phyloP scores from a whole-genome alignment of 1,284 basidiomycete genomes.

The Fomitopsis palustris region DNA sequence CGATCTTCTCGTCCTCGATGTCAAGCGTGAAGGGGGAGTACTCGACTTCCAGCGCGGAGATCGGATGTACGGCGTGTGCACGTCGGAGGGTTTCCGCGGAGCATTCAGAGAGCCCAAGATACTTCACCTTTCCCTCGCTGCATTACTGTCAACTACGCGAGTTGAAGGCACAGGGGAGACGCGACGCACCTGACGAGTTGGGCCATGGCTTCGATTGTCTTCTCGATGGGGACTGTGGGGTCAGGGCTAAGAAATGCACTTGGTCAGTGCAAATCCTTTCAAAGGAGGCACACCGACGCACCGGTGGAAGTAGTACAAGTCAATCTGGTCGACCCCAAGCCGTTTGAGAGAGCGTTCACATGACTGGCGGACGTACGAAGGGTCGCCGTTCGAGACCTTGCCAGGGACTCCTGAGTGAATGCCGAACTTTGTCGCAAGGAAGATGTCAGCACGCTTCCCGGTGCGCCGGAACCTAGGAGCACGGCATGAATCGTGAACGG shows the following conservation, averaged over 20 bases:
- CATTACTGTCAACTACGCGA: no score
- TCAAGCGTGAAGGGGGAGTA: constrained; percentile 58
- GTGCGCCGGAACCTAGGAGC: constrained; percentile 28
- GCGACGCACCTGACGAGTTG: constrained; percentile 47
- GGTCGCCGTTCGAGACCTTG: constrained; percentile 25
- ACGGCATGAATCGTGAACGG: background rate
- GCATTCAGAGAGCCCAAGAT: constrained; percentile 46
- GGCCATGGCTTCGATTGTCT: constrained; percentile 42
- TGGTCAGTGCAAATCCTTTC: background rate
- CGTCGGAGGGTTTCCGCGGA: constrained; percentile 56
- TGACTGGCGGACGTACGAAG: constrained; percentile 33
- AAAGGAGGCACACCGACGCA: constrained; percentile 10
- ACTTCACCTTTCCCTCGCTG: no score
- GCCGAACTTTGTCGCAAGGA: constrained; percentile 53
- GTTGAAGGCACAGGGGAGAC: no score
- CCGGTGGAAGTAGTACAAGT: constrained; percentile 45
- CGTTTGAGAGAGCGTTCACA: constrained; percentile 34
- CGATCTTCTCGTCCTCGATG: constrained; percentile 47
- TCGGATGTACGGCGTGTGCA: constrained; percentile 59
- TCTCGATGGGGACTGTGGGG: constrained; percentile 38
- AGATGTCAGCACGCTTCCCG: constrained; percentile 35
- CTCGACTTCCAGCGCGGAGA: constrained; percentile 62
- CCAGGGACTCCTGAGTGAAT: constrained; percentile 13
- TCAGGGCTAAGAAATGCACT: constrained; percentile 32
- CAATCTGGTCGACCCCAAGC: constrained; percentile 43